Evolutionary conservation across 208 protist species (phyloP).

Genomic region (Leishmania martiniquensis): DNA sequence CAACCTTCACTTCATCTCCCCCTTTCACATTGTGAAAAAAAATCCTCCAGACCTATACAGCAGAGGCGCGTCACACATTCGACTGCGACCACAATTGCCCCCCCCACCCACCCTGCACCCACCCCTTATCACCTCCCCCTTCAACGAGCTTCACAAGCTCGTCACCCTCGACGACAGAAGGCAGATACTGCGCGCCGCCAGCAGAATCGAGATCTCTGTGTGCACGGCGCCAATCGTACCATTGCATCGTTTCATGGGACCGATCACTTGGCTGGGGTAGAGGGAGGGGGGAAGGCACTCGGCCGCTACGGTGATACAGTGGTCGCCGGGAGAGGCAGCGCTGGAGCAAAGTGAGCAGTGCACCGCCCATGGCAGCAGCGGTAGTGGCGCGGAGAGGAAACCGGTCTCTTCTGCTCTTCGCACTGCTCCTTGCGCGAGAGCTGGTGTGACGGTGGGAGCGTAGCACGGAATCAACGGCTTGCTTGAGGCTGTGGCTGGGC

Average conservation of each 20-base stretch:
- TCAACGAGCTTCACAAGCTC: not conserved
- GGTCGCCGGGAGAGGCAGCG: conserved; percentile 8
- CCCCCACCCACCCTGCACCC: no score
- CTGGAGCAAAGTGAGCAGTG: not conserved
- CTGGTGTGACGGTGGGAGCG: conserved; percentile 11
- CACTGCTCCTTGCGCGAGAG: not conserved
- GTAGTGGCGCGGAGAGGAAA: not conserved
- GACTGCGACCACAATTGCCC: not conserved
- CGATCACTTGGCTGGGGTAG: conserved; percentile 3
- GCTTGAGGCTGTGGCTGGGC: no score
- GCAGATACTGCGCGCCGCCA: conserved; percentile 6
- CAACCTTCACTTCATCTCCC: no score
- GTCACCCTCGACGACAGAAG: not conserved
- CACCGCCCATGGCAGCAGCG: not conserved
- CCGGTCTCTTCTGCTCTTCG: not conserved
- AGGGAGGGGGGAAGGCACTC: no score
- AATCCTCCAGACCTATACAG: not conserved
- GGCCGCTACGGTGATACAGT: not conserved
- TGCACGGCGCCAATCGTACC: conserved; percentile 10
- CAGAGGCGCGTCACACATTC: not conserved
- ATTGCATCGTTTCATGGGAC: conserved; percentile 18
- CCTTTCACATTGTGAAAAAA: not conserved
- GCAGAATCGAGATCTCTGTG: not conserved
- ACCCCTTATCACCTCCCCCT: no score
- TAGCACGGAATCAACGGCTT: conserved; percentile 31